phyloP scores from a whole-genome alignment of 2,329 filamentous ascomycete species.

The Diaporthe capsici region DNA sequence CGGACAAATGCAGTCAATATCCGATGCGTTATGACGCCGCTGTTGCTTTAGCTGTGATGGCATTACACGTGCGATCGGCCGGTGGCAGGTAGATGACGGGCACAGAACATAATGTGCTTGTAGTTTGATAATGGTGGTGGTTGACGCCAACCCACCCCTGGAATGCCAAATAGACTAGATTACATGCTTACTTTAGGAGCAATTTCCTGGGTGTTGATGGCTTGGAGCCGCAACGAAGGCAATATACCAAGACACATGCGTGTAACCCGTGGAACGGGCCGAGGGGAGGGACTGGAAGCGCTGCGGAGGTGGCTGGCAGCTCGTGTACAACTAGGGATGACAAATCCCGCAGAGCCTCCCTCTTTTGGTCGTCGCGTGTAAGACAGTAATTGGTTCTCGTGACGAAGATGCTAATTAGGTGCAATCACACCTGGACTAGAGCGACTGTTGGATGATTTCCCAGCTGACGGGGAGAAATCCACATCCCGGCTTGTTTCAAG shows the following conservation, averaged over 20 bases:
- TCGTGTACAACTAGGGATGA: background rate
- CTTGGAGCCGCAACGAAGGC: background rate
- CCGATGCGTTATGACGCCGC: background rate
- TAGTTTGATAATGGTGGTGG: background rate
- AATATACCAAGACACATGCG: background rate
- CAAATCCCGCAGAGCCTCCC: slow-evolving; percentile 11
- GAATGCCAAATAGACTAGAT: background rate
- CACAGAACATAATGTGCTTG: background rate
- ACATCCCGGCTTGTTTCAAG: slow-evolving; percentile 21
- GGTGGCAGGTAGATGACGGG: background rate
- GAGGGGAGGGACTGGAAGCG: background rate
- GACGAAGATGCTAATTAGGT: background rate
- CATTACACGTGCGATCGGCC: background rate
- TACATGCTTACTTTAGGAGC: background rate
- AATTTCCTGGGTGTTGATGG: background rate
- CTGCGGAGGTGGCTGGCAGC: slow-evolving; percentile 18
- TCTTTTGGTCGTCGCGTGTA: background rate
- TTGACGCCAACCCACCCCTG: background rate
- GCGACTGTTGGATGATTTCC: background rate
- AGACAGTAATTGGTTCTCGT: background rate
- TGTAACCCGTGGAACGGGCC: background rate
- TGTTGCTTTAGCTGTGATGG: background rate
- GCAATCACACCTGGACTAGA: background rate
- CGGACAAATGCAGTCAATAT: background rate
- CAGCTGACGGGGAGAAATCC: slow-evolving; percentile 5